Base-by-base conservation (phyloP, 2,329 filamentous ascomycete species). In the Fusarium buharicum region DNA sequence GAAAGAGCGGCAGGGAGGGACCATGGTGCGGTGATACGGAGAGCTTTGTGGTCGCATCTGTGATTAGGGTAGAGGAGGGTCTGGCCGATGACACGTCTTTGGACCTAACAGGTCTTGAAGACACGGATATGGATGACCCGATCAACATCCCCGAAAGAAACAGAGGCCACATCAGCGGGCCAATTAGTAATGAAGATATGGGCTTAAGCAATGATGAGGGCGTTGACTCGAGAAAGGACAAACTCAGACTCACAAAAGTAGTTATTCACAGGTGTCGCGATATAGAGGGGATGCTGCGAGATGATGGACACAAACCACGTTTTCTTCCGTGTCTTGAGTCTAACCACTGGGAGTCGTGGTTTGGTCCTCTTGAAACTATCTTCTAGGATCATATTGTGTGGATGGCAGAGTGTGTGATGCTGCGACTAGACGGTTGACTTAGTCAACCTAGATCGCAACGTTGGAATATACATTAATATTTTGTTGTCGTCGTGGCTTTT, bases 1-100 rank as follows among this genome's bases (percentile, higher is more conserved):
- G 38, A 0, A 46, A 53, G 1, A 57, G 55, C 0, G 66, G 65
- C 0, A 68, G 41, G 4, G 65, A 68, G 22, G 66, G 66, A 0
- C 66, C 62, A 0, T 68, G 62, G 65, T 64, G 59, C 4, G 51
- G 65, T 0, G 50, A 62, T 18, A 62, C 47, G 1, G 62, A 68
- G 4, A 49, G 59, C 0, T 43, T 54, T 0, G 9, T 64, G 0
- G 18, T 47, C 16, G 39, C 24, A 37, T 3, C 43, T 30, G 24
- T 64, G 1, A 58, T 68, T 1, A 47, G 28, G 16, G 30, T 6
- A 3, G 62, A 68, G 34, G 66, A 68, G 13, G 48, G 53, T 1
- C 1, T 3, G 1, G 34, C 34, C 2, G 16, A 46, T 1, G 48
- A 37, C 5, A 12, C 22, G 0, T 50, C 50, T 0, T 24, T 64